Percentiles rank a stretch among this genome's conserved stretches.
Conservation (phyloP, 2,329 filamentous ascomycete species). For the Aspergillus transmontanensis region DNA sequence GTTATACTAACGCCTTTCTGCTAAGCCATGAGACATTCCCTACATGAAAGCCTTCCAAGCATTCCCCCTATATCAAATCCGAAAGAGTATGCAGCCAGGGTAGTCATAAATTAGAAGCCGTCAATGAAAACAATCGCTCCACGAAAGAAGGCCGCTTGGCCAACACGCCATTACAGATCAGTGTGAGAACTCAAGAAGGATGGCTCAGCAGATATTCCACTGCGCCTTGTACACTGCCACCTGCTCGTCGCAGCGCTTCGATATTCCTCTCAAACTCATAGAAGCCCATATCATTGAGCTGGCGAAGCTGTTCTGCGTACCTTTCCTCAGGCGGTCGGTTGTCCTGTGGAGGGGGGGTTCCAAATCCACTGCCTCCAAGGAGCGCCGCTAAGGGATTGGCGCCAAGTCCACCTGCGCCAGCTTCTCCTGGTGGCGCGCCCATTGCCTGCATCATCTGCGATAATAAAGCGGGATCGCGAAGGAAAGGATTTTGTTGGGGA, state of each 20-base stretch:
- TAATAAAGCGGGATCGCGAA: slow-evolving; percentile 63
- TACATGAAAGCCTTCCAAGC: background rate
- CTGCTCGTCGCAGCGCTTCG: slow-evolving; percentile 80
- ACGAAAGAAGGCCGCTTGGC: background rate
- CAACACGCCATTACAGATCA: slow-evolving; percentile 3
- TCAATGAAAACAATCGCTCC: background rate
- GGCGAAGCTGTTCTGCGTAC: slow-evolving; percentile 84
- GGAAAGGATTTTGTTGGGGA: slow-evolving; percentile 55
- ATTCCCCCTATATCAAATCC: slow-evolving; percentile 3
- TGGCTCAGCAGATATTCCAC: slow-evolving; percentile 45
- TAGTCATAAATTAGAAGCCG: slow-evolving; percentile 8
- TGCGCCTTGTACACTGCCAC: slow-evolving; percentile 89
- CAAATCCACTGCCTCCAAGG: slow-evolving; percentile 53
- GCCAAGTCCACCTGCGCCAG: slow-evolving; percentile 32
- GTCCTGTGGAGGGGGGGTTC: slow-evolving; percentile 65
- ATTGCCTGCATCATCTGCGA: slow-evolving; percentile 58
- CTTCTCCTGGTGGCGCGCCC: slow-evolving; percentile 40
- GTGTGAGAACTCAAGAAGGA: slow-evolving; percentile 25
- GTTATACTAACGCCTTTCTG: slow-evolving; percentile 2
- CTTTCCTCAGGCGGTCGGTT: slow-evolving; percentile 90
- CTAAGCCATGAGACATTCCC: background rate
- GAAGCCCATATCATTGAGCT: slow-evolving; percentile 99
- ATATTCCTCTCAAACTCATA: slow-evolving; percentile 95
- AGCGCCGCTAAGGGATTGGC: slow-evolving; percentile 51
- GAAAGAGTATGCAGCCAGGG: slow-evolving; percentile 1